Conservation (phyloP, 2,329 filamentous ascomycete genomes). For the Penicillium brasilianum region DNA sequence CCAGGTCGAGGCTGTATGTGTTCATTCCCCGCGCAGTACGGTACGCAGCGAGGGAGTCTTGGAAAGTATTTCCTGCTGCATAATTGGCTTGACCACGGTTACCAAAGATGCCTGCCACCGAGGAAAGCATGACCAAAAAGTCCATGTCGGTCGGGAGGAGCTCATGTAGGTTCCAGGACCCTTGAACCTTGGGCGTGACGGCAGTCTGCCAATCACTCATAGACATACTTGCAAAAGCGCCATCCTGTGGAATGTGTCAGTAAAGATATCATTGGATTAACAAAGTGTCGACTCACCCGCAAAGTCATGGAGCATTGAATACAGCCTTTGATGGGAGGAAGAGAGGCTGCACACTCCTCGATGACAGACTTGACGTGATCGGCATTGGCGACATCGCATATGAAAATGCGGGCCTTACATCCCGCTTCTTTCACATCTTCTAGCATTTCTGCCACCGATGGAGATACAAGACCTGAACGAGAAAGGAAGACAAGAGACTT, state of each 20-base stretch:
- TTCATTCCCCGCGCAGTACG: conserved; percentile 29
- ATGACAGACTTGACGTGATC: conserved; percentile 13
- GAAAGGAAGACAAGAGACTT: conserved; percentile 29
- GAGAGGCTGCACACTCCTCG: background rate
- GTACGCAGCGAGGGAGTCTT: conserved; percentile 43
- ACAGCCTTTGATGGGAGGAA: conserved; percentile 33
- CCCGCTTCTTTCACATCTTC: conserved; percentile 16
- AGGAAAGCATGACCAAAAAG: conserved; percentile 52
- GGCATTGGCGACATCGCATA: conserved; percentile 26
- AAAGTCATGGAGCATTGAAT: conserved; percentile 33
- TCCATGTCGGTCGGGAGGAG: conserved; percentile 39
- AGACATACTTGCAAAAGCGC: conserved; percentile 37
- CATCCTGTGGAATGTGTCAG: conserved; percentile 21
- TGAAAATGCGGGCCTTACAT: conserved; percentile 22
- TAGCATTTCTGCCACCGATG: conserved; percentile 17
- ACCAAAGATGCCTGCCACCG: conserved; percentile 51
- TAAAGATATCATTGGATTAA: background rate
- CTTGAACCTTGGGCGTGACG: conserved; percentile 48
- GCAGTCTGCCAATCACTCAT: conserved; percentile 46
- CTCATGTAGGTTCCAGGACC: conserved; percentile 44
- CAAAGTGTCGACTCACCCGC: conserved; percentile 15
- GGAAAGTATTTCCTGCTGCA: conserved; percentile 46
- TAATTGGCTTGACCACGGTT: conserved; percentile 55
- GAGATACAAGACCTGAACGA: conserved; percentile 17
- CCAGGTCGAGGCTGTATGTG: conserved; percentile 34